Conservation (phyloP, 805 yeast genomes). For the Candida morakotiae region DNA sequence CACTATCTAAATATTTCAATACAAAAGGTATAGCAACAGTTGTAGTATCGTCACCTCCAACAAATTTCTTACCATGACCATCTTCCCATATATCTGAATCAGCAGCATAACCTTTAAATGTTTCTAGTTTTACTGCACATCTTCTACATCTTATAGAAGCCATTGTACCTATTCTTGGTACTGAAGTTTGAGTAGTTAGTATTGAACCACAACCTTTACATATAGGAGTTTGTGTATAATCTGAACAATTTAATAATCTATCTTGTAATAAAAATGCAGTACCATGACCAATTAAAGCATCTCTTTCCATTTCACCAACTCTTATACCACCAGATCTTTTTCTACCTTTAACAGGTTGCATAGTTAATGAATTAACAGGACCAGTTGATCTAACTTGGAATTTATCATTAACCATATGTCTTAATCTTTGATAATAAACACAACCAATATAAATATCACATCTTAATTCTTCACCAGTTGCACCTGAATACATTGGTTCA, state of each 20-base stretch:
- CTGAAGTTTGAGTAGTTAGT: slow-evolving; percentile 83
- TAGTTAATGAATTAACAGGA: slow-evolving; percentile 92
- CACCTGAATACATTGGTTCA: slow-evolving; percentile 99
- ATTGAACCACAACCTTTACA: slow-evolving; percentile 94
- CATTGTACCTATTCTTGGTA: slow-evolving; percentile 82
- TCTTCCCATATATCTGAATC: slow-evolving; percentile 93
- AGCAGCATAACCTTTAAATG: slow-evolving; percentile 49
- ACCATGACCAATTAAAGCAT: slow-evolving; percentile 98
- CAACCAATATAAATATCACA: slow-evolving; percentile 96
- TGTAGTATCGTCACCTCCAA: slow-evolving; percentile 92
- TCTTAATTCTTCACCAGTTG: slow-evolving; percentile 94
- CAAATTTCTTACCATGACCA: slow-evolving; percentile 86
- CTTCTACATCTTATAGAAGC: slow-evolving; percentile 84
- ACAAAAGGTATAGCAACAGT: slow-evolving; percentile 97
- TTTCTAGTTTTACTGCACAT: slow-evolving; percentile 73
- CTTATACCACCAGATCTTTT: slow-evolving; percentile 99
- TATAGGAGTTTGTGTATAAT: slow-evolving; percentile 85
- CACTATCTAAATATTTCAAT: slow-evolving; percentile 90
- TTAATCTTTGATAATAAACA: slow-evolving; percentile 94
- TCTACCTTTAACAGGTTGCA: slow-evolving; percentile 99
- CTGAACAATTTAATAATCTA: slow-evolving; percentile 90
- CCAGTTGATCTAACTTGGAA: slow-evolving; percentile 99
- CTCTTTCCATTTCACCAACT: slow-evolving; percentile 99
- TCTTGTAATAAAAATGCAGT: slow-evolving; percentile 93
- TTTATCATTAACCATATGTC: slow-evolving; percentile 99